Base-by-base conservation (phyloP, 2,329 filamentous ascomycete species). In the Fusarium sp. region DNA sequence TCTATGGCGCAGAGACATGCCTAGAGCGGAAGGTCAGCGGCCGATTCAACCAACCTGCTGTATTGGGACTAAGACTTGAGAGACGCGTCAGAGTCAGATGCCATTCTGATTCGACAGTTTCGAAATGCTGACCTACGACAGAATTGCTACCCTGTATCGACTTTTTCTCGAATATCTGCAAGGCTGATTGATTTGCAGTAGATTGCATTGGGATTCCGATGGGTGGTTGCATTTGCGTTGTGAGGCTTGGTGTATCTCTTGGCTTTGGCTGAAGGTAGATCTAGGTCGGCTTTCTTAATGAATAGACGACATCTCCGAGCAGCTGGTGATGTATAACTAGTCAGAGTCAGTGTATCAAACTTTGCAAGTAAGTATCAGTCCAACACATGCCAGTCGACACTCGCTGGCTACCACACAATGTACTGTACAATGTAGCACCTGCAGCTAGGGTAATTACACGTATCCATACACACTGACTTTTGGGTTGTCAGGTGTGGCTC, bases 11-110 rank as follows among this genome's bases (percentile, higher is more conserved):
- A 47, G 45, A 41, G 63, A 52, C 26, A 45, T 39, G 26, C 67
- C 67, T 33, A 38, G 41, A 70, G 47, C 22, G 59, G 67, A 70
- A 70, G 67, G 67, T 70, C 67, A 33, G 44, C 55, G 28, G 45
- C 36, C 28, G 24, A 14, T 38, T 42, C 26, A 7, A 31, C 18
- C 39, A 70, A 59, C 58, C 58, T 70, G 67, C 66, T 48, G 24
- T 20, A 52, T 69, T 65, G 38, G 63, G 65, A 58, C 55, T 55
- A 36, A 41, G 20, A 15, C n/a, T 45, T 15, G 33, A 14, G 9
- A 28, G 4, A 41, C 57, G 31, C 49, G 48, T 61, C 65, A 67
- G 35, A 60, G 20, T 33, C 51, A 38, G 63, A 18, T n/a, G n/a
- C 28, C 20, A 28, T 45, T 18, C n/a, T 36, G 20, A 51, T 67